Base-by-base conservation (phyloP, 805 yeast species). In the Pichia ethanolica region DNA sequence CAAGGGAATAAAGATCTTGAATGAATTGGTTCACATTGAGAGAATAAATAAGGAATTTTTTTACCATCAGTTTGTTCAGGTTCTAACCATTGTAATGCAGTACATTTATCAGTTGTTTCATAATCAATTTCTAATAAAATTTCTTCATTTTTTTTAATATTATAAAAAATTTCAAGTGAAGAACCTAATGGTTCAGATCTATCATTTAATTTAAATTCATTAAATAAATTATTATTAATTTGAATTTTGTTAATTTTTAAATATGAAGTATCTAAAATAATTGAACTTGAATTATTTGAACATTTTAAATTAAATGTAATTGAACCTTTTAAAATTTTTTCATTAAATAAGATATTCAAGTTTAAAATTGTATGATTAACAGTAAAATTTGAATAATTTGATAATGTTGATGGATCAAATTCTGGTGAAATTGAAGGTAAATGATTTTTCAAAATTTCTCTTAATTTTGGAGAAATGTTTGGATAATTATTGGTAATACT, bases 1-100 rank as follows among this genome's bases (percentile, higher is more conserved):
- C 89, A 86, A 8, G 97, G 97, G 69, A 86, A 83, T 60, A 89
- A 73, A 13, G 91, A 78, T 60, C 97, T 76, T 7, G 96, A 93
- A 61, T 89, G 96, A 55, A 86, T 89, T 36, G 96, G 89, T 69
- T 89, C 95, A 62, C 95, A 79, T 68, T 89, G 97, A 10, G 96
- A 87, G 65, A 89, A 89, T 50, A 89, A 72, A 64, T 79, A 84
- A 1, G 88, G 89, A 28, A 73, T 72, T 39, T 75, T 76, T 53
- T 81, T 78, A 14, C 90, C 95, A 44, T 81, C 81, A 8, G 95
- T 85, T 57, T 82, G 86, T 47, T 74, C 79, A 35, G 82, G 80
- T n/a, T 77, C 78, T 47, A 89, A 70, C 81, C 93, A 89, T 66
- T 89, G 96, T 52, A 89, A 70, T 4, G 96, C 96, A 1, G 96